Conservation (phyloP, 2,329 filamentous ascomycete species). For the Fusarium praegraminearum region DNA sequence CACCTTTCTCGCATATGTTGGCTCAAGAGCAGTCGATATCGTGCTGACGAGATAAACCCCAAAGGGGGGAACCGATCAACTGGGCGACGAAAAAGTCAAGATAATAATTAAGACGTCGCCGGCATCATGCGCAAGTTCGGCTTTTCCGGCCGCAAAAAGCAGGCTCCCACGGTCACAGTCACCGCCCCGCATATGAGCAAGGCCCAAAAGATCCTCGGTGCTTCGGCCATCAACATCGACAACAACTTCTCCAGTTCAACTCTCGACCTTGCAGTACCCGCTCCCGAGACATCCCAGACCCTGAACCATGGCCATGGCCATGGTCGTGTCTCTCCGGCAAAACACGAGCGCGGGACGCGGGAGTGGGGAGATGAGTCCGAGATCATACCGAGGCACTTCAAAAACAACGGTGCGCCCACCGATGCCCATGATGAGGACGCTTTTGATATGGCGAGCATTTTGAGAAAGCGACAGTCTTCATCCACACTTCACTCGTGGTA, state of each 20-base stretch:
- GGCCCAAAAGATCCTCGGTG: conserved; percentile 47
- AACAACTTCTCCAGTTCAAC: conserved; percentile 43
- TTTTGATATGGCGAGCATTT: conserved; percentile 57
- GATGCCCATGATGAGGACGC: conserved; percentile 47
- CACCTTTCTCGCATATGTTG: conserved; percentile 42
- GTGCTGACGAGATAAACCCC: conserved; percentile 41
- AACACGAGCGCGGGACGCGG: conserved; percentile 26
- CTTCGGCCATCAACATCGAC: conserved; percentile 45
- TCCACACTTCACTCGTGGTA: conserved; percentile 70
- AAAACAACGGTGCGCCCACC: conserved; percentile 25
- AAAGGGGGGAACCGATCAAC: conserved; percentile 27
- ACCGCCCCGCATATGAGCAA: conserved; percentile 47
- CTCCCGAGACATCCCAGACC: conserved; percentile 26
- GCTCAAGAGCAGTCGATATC: conserved; percentile 33
- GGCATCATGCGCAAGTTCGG: conserved; percentile 48
- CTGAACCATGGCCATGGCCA: not conserved
- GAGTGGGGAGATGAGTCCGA: conserved; percentile 49
- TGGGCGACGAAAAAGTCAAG: conserved; percentile 27
- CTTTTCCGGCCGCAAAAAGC: conserved; percentile 48
- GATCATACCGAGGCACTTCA: conserved; percentile 44
- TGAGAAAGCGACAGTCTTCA: conserved; percentile 63
- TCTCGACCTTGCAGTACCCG: conserved; percentile 33
- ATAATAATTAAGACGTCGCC: conserved; percentile 8
- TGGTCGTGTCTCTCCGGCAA: conserved; percentile 22
- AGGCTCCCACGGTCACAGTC: conserved; percentile 45